Percentiles rank a stretch among this genome's conserved stretches.
Evolutionary conservation across 139 green algal species (phyloP).

Genomic region (Picochlorum sp.): DNA sequence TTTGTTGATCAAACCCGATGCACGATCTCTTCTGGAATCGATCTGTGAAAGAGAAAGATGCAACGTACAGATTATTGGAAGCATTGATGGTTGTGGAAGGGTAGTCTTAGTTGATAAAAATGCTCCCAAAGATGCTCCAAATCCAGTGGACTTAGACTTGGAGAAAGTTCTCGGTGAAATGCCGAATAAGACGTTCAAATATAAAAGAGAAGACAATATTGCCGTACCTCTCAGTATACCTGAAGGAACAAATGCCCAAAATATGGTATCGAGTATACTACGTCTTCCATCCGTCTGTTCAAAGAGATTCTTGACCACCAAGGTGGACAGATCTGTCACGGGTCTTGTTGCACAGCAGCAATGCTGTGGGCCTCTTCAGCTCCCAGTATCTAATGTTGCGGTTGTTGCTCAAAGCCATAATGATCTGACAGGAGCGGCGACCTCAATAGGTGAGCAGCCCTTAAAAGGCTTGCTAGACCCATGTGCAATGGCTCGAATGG

Average conservation of each 20-base stretch:
- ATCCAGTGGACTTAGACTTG: slow-evolving; percentile 88
- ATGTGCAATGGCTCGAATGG: slow-evolving; percentile 85
- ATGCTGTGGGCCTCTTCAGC: slow-evolving; percentile 80
- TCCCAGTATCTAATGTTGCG: slow-evolving; percentile 84
- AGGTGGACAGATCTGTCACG: slow-evolving; percentile 88
- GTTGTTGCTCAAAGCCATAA: slow-evolving; percentile 81
- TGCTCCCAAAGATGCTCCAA: slow-evolving; percentile 33
- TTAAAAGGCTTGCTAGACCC: slow-evolving; percentile 90
- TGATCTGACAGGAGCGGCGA: slow-evolving; percentile 67
- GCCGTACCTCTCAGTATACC: slow-evolving; percentile 40
- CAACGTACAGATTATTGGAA: slow-evolving; percentile 89
- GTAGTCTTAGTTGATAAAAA: slow-evolving; percentile 73
- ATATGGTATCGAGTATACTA: slow-evolving; percentile 72
- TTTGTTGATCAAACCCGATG: slow-evolving; percentile 78
- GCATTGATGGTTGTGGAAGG: slow-evolving; percentile 78
- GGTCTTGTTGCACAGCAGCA: slow-evolving; percentile 96
- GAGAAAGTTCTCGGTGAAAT: slow-evolving; percentile 96
- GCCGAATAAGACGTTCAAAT: slow-evolving; percentile 90
- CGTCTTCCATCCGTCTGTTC: slow-evolving; percentile 81
- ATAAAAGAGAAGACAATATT: slow-evolving; percentile 4
- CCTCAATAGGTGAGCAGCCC: slow-evolving; percentile 91
- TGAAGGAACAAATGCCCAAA: slow-evolving; percentile 17
- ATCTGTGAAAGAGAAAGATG: slow-evolving; percentile 87
- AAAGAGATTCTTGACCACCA: slow-evolving; percentile 98
- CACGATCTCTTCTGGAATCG: slow-evolving; percentile 52